Percentiles rank a stretch among this genome's conserved stretches.
phyloP scores from a whole-genome alignment of 495 filamentous ascomycete species.

The Penicillium herquei region DNA sequence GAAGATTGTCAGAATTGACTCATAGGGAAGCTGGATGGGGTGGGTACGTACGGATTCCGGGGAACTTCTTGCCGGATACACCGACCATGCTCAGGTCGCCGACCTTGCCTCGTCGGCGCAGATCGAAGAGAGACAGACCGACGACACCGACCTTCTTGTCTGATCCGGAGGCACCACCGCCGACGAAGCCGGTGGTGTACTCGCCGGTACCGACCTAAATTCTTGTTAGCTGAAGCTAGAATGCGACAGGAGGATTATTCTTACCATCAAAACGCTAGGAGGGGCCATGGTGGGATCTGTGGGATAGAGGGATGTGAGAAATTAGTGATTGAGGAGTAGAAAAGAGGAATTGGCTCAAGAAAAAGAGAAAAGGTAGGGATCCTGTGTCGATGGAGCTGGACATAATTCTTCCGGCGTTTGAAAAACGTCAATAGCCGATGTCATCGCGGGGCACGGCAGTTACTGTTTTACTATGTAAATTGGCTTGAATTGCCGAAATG shows the following conservation, averaged over 20 bases:
- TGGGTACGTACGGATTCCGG: constrained; percentile 72
- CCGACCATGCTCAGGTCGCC: constrained; percentile 86
- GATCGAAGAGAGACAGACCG: constrained; percentile 84
- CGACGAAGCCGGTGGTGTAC: constrained; percentile 92
- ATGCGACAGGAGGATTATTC: constrained; percentile 10
- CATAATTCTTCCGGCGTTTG: constrained; percentile 33
- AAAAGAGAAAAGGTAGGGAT: constrained; percentile 6
- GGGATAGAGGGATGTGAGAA: neutral
- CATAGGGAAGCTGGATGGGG: neutral
- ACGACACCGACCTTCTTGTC: constrained; percentile 96
- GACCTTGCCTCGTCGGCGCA: constrained; percentile 84
- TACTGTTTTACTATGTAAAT: no score
- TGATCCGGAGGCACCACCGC: constrained; percentile 69
- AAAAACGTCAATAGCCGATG: constrained; percentile 31
- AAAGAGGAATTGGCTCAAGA: constrained; percentile 12
- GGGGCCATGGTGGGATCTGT: constrained; percentile 58
- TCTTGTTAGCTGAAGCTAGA: constrained; percentile 11
- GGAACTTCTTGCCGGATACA: constrained; percentile 82
- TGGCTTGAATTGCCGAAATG: no score
- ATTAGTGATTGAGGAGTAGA: neutral
- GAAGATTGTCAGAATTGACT: neutral
- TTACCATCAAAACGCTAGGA: constrained; percentile 84
- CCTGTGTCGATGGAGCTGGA: constrained; percentile 23
- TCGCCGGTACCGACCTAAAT: constrained; percentile 81
- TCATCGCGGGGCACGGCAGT: constrained; percentile 5